Evolutionary conservation across 805 yeast species (phyloP).

Genomic region (Schwanniomyces sp.): DNA sequence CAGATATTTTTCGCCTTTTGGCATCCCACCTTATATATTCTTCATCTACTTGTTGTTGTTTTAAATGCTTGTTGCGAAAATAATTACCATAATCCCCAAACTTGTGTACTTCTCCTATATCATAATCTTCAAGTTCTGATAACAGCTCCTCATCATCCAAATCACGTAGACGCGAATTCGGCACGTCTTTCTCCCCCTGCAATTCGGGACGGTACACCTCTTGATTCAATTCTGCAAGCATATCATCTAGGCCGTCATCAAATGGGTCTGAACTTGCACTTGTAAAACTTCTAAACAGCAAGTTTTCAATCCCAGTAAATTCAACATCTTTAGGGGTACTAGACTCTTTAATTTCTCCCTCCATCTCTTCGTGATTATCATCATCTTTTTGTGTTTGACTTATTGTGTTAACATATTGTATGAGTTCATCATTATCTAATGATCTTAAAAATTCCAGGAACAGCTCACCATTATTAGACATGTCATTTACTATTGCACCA

Average conservation of each 20-base stretch:
- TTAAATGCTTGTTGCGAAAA: constrained; percentile 56
- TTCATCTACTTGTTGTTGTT: constrained; percentile 61
- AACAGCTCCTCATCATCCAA: neutral
- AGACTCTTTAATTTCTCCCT: neutral
- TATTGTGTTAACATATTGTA: constrained; percentile 14
- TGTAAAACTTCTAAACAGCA: constrained; percentile 1
- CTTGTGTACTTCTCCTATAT: constrained; percentile 23
- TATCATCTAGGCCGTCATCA: constrained; percentile 20
- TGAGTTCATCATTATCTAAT: constrained; percentile 18
- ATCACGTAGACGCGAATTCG: neutral
- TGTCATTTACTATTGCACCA: neutral
- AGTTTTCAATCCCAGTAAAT: neutral
- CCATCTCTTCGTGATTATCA: neutral
- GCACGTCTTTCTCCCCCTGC: neutral
- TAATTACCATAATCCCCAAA: constrained; percentile 73
- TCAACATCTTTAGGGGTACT: neutral
- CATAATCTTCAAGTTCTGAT: neutral
- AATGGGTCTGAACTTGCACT: constrained; percentile 20
- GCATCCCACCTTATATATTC: constrained; percentile 50
- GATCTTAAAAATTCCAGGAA: constrained; percentile 14
- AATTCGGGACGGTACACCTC: constrained; percentile 5
- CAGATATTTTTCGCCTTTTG: constrained; percentile 27
- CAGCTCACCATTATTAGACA: constrained; percentile 4
- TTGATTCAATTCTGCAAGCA: constrained; percentile 9
- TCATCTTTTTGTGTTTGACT: constrained; percentile 9